Conservation (phyloP, 202 grass and related monocot genomes). For the Elaeis oleifera region DNA sequence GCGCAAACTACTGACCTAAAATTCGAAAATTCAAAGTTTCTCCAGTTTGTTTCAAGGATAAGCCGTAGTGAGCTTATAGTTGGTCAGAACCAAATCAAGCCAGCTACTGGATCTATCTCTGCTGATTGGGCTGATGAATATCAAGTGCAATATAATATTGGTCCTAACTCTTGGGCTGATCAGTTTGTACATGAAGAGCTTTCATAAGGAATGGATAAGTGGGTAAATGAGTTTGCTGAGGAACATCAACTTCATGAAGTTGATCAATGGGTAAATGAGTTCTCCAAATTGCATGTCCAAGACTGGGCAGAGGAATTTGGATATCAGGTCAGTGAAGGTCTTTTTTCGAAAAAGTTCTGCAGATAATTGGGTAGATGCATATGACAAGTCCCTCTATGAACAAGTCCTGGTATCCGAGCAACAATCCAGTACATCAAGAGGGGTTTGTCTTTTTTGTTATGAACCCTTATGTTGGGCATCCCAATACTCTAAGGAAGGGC, state of each 20-base stretch:
- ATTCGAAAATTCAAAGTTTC: constrained; percentile 98
- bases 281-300: constrained; percentile 80
- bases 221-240: constrained; percentile 72
- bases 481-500: constrained; percentile 94
- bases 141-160: constrained; percentile 75
- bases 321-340: constrained; percentile 37
- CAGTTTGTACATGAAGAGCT: constrained; percentile 76
- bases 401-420: constrained; percentile 50
- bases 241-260: constrained; percentile 51
- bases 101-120: constrained; percentile 54
- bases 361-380: constrained; percentile 83
- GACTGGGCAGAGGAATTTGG: constrained; percentile 85
- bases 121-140: constrained; percentile 88
- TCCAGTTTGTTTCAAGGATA: constrained; percentile 99
- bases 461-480: constrained; percentile 94
- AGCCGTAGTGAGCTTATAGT: constrained; percentile 88
- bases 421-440: constrained; percentile 53
- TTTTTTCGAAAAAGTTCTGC: constrained; percentile 58
- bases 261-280: constrained; percentile 78
- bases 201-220: constrained; percentile 59
- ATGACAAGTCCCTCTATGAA: constrained; percentile 52
- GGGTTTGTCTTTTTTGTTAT: constrained; percentile 73
- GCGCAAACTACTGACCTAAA: constrained; percentile 81
- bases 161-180: constrained; percentile 74
- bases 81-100: constrained; percentile 97